Evolutionary conservation across 2,329 filamentous ascomycete genomes (phyloP), one percentile per base, ranked within the genome.

Genomic region (Acephala macrosclerotiorum): DNA sequence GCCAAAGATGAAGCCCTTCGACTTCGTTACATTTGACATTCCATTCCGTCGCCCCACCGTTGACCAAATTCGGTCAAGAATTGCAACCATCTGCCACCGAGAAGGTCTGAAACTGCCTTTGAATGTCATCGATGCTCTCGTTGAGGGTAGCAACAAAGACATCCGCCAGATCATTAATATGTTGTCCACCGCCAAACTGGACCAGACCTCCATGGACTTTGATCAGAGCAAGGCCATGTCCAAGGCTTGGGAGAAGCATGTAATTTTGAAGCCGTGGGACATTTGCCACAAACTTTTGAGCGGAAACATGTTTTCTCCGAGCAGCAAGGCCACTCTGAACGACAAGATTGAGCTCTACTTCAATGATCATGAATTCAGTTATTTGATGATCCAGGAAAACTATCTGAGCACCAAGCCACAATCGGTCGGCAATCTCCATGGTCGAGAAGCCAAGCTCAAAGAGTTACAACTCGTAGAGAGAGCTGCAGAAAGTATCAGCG

Each of bases 261-360:
- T 98, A 42, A 88, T 99, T 16, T 82, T 99, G 63, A 98, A 98
- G 79, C 96, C 96, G 0, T 99, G 96, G 96, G 96, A 99, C 75
- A 99, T 99, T 74, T 94, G 93, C 68, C 87, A 91, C 76, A 97
- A 97, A 81, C 93, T 99, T 76, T 87, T 99, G 6, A 93, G 88
- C 29, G 90, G 93, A 3, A 93, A 93, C 42, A 88, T 97, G 79
- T 99, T 98, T 79, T 86, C 92, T 26, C 86, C 89, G 4, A 88
- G 89, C 58, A 96, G 93, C 79, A 96, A 93, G 71, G 84, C 92
- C 2, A 97, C 93, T 0, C 82, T 99, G 40, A 98, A 98, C 76
- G 95, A 99, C 78, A 99, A 99, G 83, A 96, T 96, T 68, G 95
- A 99, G 79, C 87, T 99, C 1, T 99, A 99, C 79, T 99, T 99